Conservation (phyloP, 2,329 filamentous ascomycete species). For the Stachybotrys echinatus region DNA sequence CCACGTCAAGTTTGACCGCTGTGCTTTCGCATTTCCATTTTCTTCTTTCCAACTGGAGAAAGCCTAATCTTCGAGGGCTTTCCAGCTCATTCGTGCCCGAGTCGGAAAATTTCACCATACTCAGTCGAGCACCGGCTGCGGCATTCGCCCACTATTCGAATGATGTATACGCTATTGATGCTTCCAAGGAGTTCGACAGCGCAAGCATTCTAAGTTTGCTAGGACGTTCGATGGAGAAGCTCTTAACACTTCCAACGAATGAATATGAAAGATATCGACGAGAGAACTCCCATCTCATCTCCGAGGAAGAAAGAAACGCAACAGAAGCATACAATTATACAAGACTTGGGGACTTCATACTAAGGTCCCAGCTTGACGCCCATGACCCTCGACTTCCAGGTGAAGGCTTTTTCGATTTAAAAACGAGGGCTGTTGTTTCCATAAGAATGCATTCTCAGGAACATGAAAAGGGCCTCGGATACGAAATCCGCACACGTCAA, state of each 20-base stretch:
- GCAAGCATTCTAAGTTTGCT: slow-evolving; percentile 87
- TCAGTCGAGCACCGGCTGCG: slow-evolving; percentile 69
- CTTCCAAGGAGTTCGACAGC: slow-evolving; percentile 84
- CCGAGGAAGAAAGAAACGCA: slow-evolving; percentile 64
- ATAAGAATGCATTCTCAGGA: slow-evolving; percentile 80
- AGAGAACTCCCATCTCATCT: slow-evolving; percentile 60
- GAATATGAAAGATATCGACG: slow-evolving; percentile 83
- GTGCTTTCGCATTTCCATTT: slow-evolving; percentile 89
- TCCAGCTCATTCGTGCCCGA: slow-evolving; percentile 62
- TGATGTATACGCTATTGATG: slow-evolving; percentile 89
- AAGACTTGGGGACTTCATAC: slow-evolving; percentile 78
- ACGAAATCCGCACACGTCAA: slow-evolving; percentile 72
- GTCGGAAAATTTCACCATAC: slow-evolving; percentile 61
- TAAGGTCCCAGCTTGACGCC: slow-evolving; percentile 93
- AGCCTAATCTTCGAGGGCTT: slow-evolving; percentile 59
- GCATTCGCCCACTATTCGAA: slow-evolving; percentile 79
- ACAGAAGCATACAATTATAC: slow-evolving; percentile 86
- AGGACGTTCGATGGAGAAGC: slow-evolving; percentile 94
- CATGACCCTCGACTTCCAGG: slow-evolving; percentile 81
- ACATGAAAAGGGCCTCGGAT: slow-evolving; percentile 72
- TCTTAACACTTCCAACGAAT: slow-evolving; percentile 75
- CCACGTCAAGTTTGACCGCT: slow-evolving; percentile 93
- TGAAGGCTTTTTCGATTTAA: slow-evolving; percentile 91
- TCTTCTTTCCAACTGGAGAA: slow-evolving; percentile 78
- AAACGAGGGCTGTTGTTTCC: slow-evolving; percentile 86